phyloP scores from a whole-genome alignment of 176 grass and related monocot genomes.

The Typha latifolia region DNA sequence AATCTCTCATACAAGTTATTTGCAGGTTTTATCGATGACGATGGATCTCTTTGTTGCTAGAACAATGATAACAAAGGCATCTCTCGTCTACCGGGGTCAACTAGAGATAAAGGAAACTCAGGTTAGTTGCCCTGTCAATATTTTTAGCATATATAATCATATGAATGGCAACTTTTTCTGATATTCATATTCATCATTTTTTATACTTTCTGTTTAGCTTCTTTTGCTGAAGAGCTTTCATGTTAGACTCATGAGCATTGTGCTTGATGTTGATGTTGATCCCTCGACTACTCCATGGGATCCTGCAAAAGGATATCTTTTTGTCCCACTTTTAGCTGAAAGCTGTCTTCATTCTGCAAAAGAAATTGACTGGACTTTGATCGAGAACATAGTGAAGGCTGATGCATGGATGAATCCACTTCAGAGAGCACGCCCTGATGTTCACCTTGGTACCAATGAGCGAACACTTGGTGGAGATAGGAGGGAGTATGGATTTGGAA shows the following conservation, averaged over 20 bases:
- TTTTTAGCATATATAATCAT: background rate
- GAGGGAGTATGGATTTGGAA: constrained; percentile 94
- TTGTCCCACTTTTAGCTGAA: constrained; percentile 55
- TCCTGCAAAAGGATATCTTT: constrained; percentile 93
- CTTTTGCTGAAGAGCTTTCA: constrained; percentile 94
- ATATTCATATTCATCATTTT: constrained; percentile 7
- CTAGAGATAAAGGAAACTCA: constrained; percentile 84
- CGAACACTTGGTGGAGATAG: constrained; percentile 91
- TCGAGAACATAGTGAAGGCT: constrained; percentile 74
- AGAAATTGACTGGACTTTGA: constrained; percentile 83
- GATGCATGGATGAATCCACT: constrained; percentile 96
- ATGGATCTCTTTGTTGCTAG: constrained; percentile 99
- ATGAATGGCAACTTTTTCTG: background rate
- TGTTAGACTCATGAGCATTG: constrained; percentile 98
- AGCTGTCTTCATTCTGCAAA: constrained; percentile 43
- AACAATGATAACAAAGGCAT: constrained; percentile 99
- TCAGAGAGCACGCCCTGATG: constrained; percentile 87
- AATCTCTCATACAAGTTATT: background rate
- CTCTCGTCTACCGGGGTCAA: constrained; percentile 85
- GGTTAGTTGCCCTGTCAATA: constrained; percentile 28
- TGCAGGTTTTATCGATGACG: constrained; percentile 96
- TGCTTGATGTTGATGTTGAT: constrained; percentile 96
- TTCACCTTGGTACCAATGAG: constrained; percentile 94
- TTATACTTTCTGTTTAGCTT: constrained; percentile 49
- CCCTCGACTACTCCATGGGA: constrained; percentile 96